Base-by-base conservation (phyloP, 2,329 filamentous ascomycete genomes). In the Monilinia laxa region DNA sequence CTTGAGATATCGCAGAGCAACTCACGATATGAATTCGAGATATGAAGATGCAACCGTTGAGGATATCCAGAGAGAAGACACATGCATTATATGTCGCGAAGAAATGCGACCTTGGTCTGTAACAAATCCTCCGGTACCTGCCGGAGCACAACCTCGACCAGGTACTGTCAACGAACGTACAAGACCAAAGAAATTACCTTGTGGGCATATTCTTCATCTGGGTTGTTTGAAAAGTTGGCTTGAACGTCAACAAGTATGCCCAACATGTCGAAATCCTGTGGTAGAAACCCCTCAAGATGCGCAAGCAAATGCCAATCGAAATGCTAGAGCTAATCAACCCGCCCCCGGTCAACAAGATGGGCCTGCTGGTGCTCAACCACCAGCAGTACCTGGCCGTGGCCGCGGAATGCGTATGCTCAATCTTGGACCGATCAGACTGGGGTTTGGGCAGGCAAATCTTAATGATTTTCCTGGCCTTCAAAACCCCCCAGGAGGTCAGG, bases 11-110 rank as follows among this genome's bases (percentile, higher is more conserved):
- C 89, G 93, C 67, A 92, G 92, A 74, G 95, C 95, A 2, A 93
- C 96, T 3, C 86, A 90, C 71, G 92, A 98, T 76, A 98, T 99
- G 93, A 95, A 96, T 75, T 86, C 87, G 68, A 82, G 87, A 73
- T 98, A 97, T 76, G 90, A 91, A 5, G 95, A 99, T 76, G 95
- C 95, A 1, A 97, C 91, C 1, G 84, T 86, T 2, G 92, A 96
- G 71, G 94, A 99, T 71, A 86, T 99, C 31, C 82, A 83, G 38
- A 85, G 91, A 59, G 94, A 97, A 76, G 92, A 96, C 74, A 96
- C 95, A 3, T 99, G 95, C 78, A 99, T 99, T 73, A 97, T 99
- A 65, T 99, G 95, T 78, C 88, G 95, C 68, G 95, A 99, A 77
- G 92, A 96, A 71, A 99, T 99, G 95, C 86, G 87, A 45, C 87